Percentiles rank a stretch among this genome's conserved stretches.
Evolutionary conservation across 2,329 filamentous ascomycete species (phyloP).

Genomic region (Talaromyces sp.): DNA sequence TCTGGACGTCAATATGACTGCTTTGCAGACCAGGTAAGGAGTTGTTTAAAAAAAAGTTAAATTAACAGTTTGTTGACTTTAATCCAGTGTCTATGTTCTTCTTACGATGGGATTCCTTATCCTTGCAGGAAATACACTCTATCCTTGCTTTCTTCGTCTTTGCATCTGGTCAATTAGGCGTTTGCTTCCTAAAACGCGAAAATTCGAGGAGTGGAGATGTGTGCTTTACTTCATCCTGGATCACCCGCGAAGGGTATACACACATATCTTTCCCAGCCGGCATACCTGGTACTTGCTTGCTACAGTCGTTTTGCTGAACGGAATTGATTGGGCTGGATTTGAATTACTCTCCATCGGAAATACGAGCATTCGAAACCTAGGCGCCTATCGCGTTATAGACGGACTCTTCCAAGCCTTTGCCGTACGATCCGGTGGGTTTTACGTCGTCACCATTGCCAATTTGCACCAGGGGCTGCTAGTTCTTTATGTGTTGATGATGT

Average conservation of each 20-base stretch:
- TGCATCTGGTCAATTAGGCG: constrained; percentile 49
- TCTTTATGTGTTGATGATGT: constrained; percentile 50
- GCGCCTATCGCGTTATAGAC: constrained; percentile 54
- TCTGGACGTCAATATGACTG: constrained; percentile 50
- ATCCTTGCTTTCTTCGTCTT: constrained; percentile 59
- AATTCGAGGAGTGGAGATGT: constrained; percentile 25
- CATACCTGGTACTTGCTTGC: constrained; percentile 63
- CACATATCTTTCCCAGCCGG: constrained; percentile 54
- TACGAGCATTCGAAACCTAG: constrained; percentile 48
- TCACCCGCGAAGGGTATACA: constrained; percentile 30
- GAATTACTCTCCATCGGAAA: constrained; percentile 63
- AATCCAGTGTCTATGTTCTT: constrained; percentile 32
- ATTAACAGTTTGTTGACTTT: neutral
- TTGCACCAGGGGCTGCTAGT: constrained; percentile 53
- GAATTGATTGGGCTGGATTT: constrained; percentile 61
- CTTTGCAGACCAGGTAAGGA: constrained; percentile 33
- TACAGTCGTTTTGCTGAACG: constrained; percentile 57
- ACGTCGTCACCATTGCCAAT: constrained; percentile 56
- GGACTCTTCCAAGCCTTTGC: constrained; percentile 60
- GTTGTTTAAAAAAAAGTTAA: neutral
- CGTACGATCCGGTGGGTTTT: constrained; percentile 62
- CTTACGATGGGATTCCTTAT: constrained; percentile 53
- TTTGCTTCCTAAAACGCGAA: constrained; percentile 22
- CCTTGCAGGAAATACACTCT: constrained; percentile 62
- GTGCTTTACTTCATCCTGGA: constrained; percentile 31